Evolutionary conservation across 1,284 basidiomycete species (phyloP).

Genomic region (Ceratobasidium theobromae): DNA sequence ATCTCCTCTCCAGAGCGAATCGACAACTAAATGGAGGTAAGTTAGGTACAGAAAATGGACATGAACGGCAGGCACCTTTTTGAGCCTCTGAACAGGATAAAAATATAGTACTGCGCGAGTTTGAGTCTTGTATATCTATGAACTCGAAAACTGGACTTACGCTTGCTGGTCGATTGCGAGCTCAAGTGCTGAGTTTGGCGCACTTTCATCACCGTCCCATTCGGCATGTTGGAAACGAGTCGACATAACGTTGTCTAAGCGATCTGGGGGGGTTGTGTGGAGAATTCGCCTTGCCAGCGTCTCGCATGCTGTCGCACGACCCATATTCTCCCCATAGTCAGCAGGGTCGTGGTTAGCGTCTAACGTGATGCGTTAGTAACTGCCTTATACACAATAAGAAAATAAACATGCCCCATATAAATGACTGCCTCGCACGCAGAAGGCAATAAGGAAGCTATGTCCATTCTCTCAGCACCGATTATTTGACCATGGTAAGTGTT

Average conservation of each 20-base stretch:
- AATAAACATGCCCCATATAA: constrained; percentile 52
- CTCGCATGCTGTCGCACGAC: constrained; percentile 83
- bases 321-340: constrained; percentile 82
- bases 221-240: constrained; percentile 74
- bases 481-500: constrained; percentile 37
- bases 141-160: constrained; percentile 45
- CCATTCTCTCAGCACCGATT: background rate
- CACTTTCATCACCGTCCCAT: constrained; percentile 73
- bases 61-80: constrained; percentile 52
- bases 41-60: background rate
- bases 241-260: constrained; percentile 69
- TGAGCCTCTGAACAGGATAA: constrained; percentile 86
- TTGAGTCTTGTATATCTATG: constrained; percentile 41
- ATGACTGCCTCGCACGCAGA: constrained; percentile 75
- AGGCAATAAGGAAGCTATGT: constrained; percentile 74
- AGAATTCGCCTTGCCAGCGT: constrained; percentile 82
- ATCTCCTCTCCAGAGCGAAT: constrained; percentile 74
- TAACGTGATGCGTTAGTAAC: constrained; percentile 30
- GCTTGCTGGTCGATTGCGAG: constrained; percentile 82
- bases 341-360: constrained; percentile 73
- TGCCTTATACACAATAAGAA: constrained; percentile 33
- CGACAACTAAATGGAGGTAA: constrained; percentile 42
- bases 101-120: constrained; percentile 66
- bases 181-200: constrained; percentile 75
- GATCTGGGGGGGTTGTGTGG: constrained; percentile 64